Percentiles rank a stretch among this genome's conserved stretches.
These are phyloP conservation scores for Noccaea caerulescens DNA, from an alignment of 345 rosid species.

Conservation along the genomic window DNA sequence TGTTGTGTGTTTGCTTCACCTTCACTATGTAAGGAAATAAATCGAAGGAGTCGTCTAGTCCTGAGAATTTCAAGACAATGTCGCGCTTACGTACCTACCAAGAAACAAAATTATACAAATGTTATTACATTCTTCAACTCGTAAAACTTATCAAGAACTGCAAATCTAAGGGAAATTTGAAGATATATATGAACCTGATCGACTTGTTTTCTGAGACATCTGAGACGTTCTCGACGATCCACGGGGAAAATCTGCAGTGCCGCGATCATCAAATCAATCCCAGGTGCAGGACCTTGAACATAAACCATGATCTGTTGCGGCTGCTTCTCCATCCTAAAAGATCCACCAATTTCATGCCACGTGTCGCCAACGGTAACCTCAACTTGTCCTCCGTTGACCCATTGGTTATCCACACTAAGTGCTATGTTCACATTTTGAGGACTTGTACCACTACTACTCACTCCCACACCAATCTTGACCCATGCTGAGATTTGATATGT, in stretches of 20 bases:
- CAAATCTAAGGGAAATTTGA: neutral
- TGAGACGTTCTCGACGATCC: conserved; percentile 68
- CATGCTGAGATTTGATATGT: conserved; percentile 92
- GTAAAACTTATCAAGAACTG: neutral
- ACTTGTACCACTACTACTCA: conserved; percentile 39
- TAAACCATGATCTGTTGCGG: conserved; percentile 80
- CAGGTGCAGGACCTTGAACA: conserved; percentile 79
- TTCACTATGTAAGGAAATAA: conserved; percentile 54
- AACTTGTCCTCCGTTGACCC: conserved; percentile 93
- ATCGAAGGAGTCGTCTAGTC: conserved; percentile 40
- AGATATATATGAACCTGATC: conserved; percentile 55
- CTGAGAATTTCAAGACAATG: conserved; percentile 64
- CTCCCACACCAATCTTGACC: conserved; percentile 69
- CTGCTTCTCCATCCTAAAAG: conserved; percentile 87
- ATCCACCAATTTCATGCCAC: conserved; percentile 86
- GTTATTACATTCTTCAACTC: neutral
- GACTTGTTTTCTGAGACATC: conserved; percentile 58
- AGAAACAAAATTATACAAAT: conserved; percentile 17
- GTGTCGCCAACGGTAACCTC: conserved; percentile 59
- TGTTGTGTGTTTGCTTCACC: conserved; percentile 71
- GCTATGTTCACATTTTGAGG: conserved; percentile 82
- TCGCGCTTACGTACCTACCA: conserved; percentile 83
- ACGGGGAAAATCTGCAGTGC: conserved; percentile 76
- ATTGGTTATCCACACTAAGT: conserved; percentile 73
- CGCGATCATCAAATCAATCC: conserved; percentile 74